These are phyloP conservation scores for Trichoderma parareesei DNA, from an alignment of 495 filamentous ascomycete genomes.

Conservation along the genomic window DNA sequence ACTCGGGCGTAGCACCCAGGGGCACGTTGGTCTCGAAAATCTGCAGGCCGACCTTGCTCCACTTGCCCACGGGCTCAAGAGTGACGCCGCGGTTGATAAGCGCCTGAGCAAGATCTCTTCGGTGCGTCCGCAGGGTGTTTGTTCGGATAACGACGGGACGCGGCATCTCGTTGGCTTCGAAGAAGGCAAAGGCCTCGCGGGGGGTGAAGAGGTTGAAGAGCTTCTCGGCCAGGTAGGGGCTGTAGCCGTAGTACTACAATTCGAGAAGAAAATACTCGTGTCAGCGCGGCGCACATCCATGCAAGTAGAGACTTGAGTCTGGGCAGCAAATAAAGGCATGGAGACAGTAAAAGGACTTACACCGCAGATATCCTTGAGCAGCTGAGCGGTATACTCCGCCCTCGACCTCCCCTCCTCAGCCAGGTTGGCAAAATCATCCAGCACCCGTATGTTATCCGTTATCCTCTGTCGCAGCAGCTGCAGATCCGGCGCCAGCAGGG, in stretches of 20 bases:
- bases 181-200: constrained; percentile 93
- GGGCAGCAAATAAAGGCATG: neutral
- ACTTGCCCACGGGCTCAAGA: constrained; percentile 93
- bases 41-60: constrained; percentile 95
- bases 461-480: constrained; percentile 85
- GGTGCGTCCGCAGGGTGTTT: constrained; percentile 88
- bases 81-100: constrained; percentile 97
- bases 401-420: constrained; percentile 70
- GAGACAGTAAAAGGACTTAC: neutral
- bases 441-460: constrained; percentile 83
- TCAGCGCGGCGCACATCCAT: neutral
- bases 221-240: constrained; percentile 74
- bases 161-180: constrained; percentile 93
- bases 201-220: constrained; percentile 85
- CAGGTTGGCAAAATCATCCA: constrained; percentile 77
- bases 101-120: constrained; percentile 83
- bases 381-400: constrained; percentile 75
- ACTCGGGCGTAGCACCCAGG: constrained; percentile 95
- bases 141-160: constrained; percentile 77
- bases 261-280: neutral
- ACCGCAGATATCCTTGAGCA: constrained; percentile 85
- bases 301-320: neutral
- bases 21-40: constrained; percentile 91
- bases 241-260: constrained; percentile 65
- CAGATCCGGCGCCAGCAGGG: constrained; percentile 71